Evolutionary conservation across 352 stramenopile species (phyloP), one percentile per base, ranked within the genome.

Genomic region (Globisporangium spinosum): DNA sequence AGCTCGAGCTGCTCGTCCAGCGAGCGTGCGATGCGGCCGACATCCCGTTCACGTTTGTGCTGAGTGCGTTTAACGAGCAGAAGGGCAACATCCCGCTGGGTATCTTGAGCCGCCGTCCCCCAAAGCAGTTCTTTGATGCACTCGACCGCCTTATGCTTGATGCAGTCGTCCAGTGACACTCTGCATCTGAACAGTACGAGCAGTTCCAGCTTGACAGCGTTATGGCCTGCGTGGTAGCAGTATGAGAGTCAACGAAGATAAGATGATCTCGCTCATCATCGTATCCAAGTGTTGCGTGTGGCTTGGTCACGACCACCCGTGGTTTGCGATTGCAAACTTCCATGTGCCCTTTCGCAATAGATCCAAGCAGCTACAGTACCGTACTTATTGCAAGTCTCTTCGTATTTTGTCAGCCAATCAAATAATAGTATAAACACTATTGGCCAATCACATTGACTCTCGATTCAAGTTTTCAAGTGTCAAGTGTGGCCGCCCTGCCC

Each of bases 51-150:
- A 58, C 62, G 38, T 89, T 93, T 67, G 74, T 82, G 32, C 40
- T 69, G 32, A 89, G 88, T 54, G 73, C 83, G 53, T 90, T 79
- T 47, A 72, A 80, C 32, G 85, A 93, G 65, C 75, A 90, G 45
- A 89, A 88, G 67, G 72, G 72, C 20, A 65, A 77, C 47, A 79
- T 91, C 32, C 55, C 77, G 45, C 60, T 72, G 3, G 85, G 85
- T 1, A 72, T 93, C 29, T 65, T 93, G 17, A 91, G 84, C 69
- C 84, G 84, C 45, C 80, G 84, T n/a, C 84, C 81, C 10, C 82
- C 82, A n/a, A 75, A 70, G 47, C 47, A 80, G 53, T 90, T 93
- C 68, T 89, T 86, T 58, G 72, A 79, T 35, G 73, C 74, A 17
- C 72, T 93, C 15, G 77, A 90, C 53, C 68, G 64, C 25, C 67